Evolutionary conservation across 352 stramenopile genomes (phyloP).

Genomic region (Elongisporangium senticosum): DNA sequence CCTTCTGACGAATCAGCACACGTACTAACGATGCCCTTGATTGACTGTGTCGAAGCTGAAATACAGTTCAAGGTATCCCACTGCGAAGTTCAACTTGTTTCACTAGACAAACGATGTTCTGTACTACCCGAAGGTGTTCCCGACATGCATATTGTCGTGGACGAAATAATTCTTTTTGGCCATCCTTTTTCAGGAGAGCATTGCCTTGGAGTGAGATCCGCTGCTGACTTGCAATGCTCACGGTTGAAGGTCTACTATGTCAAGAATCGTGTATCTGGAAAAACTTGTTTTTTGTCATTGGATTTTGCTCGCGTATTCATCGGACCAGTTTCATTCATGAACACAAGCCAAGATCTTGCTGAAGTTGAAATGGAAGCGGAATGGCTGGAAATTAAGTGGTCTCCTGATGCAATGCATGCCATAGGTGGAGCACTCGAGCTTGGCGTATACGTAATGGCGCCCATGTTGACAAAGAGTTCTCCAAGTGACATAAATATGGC

Average conservation of each 20-base stretch:
- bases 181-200: slow-evolving; percentile 51
- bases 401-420: slow-evolving; percentile 47
- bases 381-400: slow-evolving; percentile 73
- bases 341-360: slow-evolving; percentile 24
- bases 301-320: slow-evolving; percentile 67
- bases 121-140: slow-evolving; percentile 47
- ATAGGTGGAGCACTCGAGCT: slow-evolving; percentile 61
- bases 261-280: slow-evolving; percentile 10
- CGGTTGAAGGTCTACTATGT: slow-evolving; percentile 45
- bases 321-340: slow-evolving; percentile 32
- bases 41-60: slow-evolving; percentile 23
- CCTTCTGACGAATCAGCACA: slow-evolving; percentile 1
- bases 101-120: slow-evolving; percentile 26
- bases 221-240: slow-evolving; percentile 55
- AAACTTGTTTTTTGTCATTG: slow-evolving; percentile 46
- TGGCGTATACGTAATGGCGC: slow-evolving; percentile 30
- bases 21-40: neutral
- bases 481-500: no score
- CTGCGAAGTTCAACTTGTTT: slow-evolving; percentile 27
- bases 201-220: slow-evolving; percentile 52
- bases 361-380: slow-evolving; percentile 74
- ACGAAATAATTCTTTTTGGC: slow-evolving; percentile 50
- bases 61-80: slow-evolving; percentile 58
- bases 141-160: slow-evolving; percentile 29
- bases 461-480: slow-evolving; percentile 14